A percentile compares a stretch with the other conserved stretches of the same genome.
phyloP scores from a whole-genome alignment of 306 rosid genomes.

The Cucurbita moschata region DNA sequence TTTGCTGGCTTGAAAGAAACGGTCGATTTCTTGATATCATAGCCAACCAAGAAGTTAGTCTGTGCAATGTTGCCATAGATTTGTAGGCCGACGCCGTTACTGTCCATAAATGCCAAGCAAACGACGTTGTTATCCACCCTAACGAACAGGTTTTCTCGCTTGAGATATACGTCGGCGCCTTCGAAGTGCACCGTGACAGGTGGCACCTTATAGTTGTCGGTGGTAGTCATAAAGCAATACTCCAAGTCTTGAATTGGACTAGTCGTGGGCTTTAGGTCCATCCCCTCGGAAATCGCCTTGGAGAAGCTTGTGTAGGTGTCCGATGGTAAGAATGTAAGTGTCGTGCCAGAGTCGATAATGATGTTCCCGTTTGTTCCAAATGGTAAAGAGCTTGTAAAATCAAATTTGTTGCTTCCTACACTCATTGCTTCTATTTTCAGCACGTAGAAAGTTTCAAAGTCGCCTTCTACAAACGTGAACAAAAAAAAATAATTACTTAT shows the following conservation, averaged over 20 bases:
- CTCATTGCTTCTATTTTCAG: conserved; percentile 17
- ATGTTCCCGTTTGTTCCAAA: background rate
- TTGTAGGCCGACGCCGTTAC: background rate
- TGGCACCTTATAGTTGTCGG: background rate
- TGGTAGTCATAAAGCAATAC: conserved; percentile 4
- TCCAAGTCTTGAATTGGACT: background rate
- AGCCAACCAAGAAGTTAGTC: conserved; percentile 34
- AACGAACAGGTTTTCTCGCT: conserved; percentile 11
- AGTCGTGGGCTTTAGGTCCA: rapidly evolving
- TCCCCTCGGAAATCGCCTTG: background rate
- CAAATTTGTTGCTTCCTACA: conserved; percentile 1
- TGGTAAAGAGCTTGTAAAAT: background rate
- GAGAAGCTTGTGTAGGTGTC: background rate
- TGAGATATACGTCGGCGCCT: conserved; percentile 3
- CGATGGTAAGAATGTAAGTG: conserved; percentile 1
- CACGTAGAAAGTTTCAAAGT: background rate
- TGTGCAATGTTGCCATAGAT: conserved; percentile 49
- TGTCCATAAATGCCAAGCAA: conserved; percentile 26
- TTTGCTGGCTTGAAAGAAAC: conserved; percentile 36
- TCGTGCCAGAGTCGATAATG: conserved; percentile 29
- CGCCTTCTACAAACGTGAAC: background rate
- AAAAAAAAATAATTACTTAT: background rate
- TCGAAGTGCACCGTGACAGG: conserved; percentile 5
- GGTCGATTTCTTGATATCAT: conserved; percentile 12
- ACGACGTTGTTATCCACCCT: background rate